Conservation (phyloP, 2,329 filamentous ascomycete species). For the Fusarium sp. region DNA sequence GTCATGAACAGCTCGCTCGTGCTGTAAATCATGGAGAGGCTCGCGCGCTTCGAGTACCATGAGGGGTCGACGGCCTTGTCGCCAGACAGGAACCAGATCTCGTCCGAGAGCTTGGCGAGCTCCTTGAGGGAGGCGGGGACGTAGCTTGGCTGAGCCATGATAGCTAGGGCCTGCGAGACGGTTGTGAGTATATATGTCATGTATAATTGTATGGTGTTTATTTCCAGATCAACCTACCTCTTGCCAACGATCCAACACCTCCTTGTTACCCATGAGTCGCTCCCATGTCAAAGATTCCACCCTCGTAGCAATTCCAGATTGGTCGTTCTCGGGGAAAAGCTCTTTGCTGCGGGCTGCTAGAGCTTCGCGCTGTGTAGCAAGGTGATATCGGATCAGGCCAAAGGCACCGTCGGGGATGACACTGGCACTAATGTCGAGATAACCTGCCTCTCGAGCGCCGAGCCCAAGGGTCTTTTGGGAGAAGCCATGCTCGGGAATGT, state of each 20-base stretch:
- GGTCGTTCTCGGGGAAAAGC: slow-evolving; percentile 52
- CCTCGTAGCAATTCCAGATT: slow-evolving; percentile 66
- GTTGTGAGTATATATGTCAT: slow-evolving; percentile 19
- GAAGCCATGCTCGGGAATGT: slow-evolving; percentile 88
- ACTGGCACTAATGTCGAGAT: slow-evolving; percentile 86
- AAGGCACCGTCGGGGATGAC: slow-evolving; percentile 84
- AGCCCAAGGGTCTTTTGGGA: slow-evolving; percentile 76
- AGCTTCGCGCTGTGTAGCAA: slow-evolving; percentile 72
- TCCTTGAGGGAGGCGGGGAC: slow-evolving; percentile 81
- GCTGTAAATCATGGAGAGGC: slow-evolving; percentile 70
- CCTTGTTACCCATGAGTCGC: slow-evolving; percentile 77
- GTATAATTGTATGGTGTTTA: neutral
- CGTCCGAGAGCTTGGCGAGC: slow-evolving; percentile 84
- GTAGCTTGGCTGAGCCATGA: slow-evolving; percentile 88
- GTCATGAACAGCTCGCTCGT: slow-evolving; percentile 94
- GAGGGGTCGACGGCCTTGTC: slow-evolving; percentile 83
- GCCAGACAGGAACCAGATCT: slow-evolving; percentile 89
- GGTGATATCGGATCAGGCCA: slow-evolving; percentile 82
- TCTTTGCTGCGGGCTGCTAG: slow-evolving; percentile 58
- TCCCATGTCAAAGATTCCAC: slow-evolving; percentile 80
- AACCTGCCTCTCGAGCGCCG: slow-evolving; percentile 86
- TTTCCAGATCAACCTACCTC: slow-evolving; percentile 68
- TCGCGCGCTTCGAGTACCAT: slow-evolving; percentile 81
- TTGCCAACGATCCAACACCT: slow-evolving; percentile 83
- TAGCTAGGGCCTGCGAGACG: slow-evolving; percentile 76